Conservation (phyloP, 176 grass and related monocot species). For the Aegilops umbellulata region DNA sequence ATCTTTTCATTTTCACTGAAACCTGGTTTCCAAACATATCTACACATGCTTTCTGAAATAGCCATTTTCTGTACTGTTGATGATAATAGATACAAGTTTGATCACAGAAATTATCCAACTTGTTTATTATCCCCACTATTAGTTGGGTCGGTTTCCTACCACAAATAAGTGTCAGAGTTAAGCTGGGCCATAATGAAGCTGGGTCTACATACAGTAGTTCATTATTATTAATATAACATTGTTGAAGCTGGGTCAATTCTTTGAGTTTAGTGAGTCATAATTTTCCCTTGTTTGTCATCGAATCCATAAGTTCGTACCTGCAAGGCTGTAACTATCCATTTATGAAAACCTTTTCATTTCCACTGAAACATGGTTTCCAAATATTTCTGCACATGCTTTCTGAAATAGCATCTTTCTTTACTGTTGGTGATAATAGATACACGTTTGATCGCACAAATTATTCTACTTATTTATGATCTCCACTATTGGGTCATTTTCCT, state of each 20-base stretch:
- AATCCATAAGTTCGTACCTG: neutral
- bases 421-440: neutral
- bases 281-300: neutral
- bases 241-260: neutral
- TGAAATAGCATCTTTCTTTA: neutral
- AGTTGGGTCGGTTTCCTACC: neutral
- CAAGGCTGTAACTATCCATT: neutral
- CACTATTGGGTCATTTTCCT: neutral
- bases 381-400: neutral
- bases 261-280: neutral
- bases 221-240: neutral
- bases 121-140: neutral
- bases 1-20: neutral
- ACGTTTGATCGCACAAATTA: neutral
- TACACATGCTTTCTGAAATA: neutral
- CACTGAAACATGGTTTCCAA: neutral
- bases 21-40: neutral
- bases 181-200: neutral
- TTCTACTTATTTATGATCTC: neutral
- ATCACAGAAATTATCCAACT: neutral
- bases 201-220: neutral
- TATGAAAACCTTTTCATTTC: neutral
- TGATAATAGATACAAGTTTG: neutral
- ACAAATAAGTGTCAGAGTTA: no score
- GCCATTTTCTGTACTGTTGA: no score